phyloP scores from a whole-genome alignment of 257 asterid genomes.

The Solanum ahanhuiri region DNA sequence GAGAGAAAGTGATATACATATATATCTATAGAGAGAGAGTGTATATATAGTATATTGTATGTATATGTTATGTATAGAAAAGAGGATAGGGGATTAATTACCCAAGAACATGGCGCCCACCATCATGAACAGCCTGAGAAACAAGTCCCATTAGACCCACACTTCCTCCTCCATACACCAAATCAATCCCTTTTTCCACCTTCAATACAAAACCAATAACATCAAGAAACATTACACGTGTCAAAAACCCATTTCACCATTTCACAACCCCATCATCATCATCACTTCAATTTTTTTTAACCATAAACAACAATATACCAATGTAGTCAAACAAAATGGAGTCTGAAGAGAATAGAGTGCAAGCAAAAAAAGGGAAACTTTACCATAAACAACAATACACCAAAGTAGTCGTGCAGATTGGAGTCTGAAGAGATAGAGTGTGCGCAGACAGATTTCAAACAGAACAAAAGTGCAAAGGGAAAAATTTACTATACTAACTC shows the following conservation, averaged over 20 bases:
- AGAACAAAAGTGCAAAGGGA: too few species aligned
- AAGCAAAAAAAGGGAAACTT: too few species aligned
- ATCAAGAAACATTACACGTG: constrained; percentile 26
- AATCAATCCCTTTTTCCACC: constrained; percentile 89
- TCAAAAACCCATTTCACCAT: constrained; percentile 10
- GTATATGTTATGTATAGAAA: background rate
- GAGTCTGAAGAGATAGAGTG: background rate
- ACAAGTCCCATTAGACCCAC: constrained; percentile 98
- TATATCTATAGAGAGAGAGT: too few species aligned
- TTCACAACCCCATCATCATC: background rate
- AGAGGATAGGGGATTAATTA: constrained; percentile 7
- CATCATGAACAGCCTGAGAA: constrained; percentile 99
- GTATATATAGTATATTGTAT: background rate
- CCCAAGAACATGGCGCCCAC: constrained; percentile 99
- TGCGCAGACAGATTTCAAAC: too few species aligned
- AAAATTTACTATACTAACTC: background rate
- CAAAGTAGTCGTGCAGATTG: too few species aligned
- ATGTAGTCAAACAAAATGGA: too few species aligned
- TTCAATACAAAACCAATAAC: constrained; percentile 16
- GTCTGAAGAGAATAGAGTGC: fast-evolving
- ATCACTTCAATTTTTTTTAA: background rate
- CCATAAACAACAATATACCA: background rate
- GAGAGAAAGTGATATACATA: background rate
- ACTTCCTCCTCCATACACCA: constrained; percentile 99
- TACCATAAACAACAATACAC: too few species aligned